Conservation (phyloP, 306 rosid genomes). For the Quercus mongolica region DNA sequence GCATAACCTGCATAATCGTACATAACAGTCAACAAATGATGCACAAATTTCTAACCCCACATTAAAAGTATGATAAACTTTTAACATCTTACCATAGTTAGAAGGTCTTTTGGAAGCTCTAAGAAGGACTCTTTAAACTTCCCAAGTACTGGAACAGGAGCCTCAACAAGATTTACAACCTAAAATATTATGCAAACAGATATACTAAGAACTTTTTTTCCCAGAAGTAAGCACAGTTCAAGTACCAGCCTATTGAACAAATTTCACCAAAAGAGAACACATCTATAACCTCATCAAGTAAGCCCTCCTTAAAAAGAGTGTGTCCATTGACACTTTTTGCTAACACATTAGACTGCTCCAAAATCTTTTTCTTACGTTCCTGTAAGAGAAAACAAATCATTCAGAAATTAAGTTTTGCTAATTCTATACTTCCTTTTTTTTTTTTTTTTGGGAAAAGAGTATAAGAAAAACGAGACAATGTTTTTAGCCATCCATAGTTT, state of each 20-base stretch:
- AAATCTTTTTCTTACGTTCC: constrained; percentile 65
- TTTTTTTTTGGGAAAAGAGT: background rate
- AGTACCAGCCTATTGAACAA: constrained; percentile 12
- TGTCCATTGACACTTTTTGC: constrained; percentile 74
- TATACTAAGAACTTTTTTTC: constrained; percentile 16
- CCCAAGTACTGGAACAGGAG: constrained; percentile 89
- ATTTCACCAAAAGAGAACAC: constrained; percentile 20
- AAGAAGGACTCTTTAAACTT: constrained; percentile 79
- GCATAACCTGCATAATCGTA: constrained; percentile 76
- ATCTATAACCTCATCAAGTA: constrained; percentile 75
- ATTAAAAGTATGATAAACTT: background rate
- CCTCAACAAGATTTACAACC: constrained; percentile 96
- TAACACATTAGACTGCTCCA: constrained; percentile 58
- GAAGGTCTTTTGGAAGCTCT: constrained; percentile 90
- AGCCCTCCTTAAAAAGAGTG: constrained; percentile 54
- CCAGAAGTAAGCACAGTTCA: background rate
- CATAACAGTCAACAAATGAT: constrained; percentile 10
- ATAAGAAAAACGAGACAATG: background rate
- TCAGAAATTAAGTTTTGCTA: background rate
- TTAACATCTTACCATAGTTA: constrained; percentile 71
- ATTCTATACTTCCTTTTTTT: background rate
- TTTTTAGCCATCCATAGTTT: background rate
- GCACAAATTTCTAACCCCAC: constrained; percentile 10
- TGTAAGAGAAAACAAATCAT: constrained; percentile 24
- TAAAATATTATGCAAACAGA: constrained; percentile 20